A percentile compares a stretch with the other conserved stretches of the same genome.
These are phyloP conservation scores for Phoenix dactylifera DNA, from an alignment of 176 grass and related monocot genomes.

Conservation along the genomic window DNA sequence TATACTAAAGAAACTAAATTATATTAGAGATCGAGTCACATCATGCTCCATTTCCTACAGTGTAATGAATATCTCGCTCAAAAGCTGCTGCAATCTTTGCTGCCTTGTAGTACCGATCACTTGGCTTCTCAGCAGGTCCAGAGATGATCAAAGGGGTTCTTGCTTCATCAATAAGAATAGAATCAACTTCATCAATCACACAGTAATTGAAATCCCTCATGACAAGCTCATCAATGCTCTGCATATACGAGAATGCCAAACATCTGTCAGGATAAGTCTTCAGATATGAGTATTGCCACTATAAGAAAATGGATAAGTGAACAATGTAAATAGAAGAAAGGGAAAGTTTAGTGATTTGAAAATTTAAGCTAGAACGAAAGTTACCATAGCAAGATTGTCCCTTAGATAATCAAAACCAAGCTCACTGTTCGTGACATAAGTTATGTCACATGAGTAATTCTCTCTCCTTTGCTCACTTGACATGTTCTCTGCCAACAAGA, in stretches of 20 bases:
- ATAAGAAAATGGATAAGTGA: not conserved
- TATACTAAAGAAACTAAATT: no score
- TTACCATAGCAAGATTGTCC: conserved; percentile 97
- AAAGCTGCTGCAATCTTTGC: conserved; percentile 95
- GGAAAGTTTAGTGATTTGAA: conserved; percentile 2
- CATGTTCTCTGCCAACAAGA: conserved; percentile 85
- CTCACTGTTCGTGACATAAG: conserved; percentile 98
- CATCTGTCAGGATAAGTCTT: not conserved
- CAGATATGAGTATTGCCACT: not conserved
- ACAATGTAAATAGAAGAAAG: not conserved
- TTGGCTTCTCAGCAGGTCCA: conserved; percentile 83
- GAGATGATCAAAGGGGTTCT: conserved; percentile 98
- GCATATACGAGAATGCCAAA: conserved; percentile 28
- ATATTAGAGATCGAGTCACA: not conserved
- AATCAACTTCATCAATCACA: conserved; percentile 99
- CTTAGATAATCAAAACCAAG: conserved; percentile 99
- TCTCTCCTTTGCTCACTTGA: conserved; percentile 95
- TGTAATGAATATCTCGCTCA: conserved; percentile 93
- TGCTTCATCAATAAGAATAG: conserved; percentile 98
- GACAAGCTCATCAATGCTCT: conserved; percentile 95
- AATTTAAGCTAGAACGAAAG: conserved; percentile 5
- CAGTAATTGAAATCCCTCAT: conserved; percentile 96
- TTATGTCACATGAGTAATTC: conserved; percentile 93
- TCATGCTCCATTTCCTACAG: conserved; percentile 42
- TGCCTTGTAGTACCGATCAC: conserved; percentile 85